These are phyloP conservation scores for Camellia sinensis DNA, from an alignment of 148 eudicot species.

Conservation along the genomic window DNA sequence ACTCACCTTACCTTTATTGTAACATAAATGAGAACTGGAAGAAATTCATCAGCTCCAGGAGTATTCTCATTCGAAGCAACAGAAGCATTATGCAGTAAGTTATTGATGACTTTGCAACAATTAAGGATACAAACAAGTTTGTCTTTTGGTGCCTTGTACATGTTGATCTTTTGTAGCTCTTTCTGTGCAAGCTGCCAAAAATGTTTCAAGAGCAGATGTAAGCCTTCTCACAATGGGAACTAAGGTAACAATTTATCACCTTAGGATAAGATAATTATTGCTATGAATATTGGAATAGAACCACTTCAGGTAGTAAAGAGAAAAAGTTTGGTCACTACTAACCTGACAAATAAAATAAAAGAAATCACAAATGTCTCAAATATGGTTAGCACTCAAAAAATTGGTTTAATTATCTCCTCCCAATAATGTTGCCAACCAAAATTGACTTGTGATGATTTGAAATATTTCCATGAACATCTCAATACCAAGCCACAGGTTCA, in stretches of 20 bases:
- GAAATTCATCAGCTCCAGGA: slow-evolving; percentile 97
- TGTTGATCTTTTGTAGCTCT: slow-evolving; percentile 91
- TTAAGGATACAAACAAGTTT: slow-evolving; percentile 88
- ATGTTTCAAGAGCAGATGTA: neutral
- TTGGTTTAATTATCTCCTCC: neutral
- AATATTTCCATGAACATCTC: neutral
- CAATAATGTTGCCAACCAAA: neutral
- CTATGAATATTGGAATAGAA: neutral
- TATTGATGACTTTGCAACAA: slow-evolving; percentile 92
- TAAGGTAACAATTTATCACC: slow-evolving; percentile 5
- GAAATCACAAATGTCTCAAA: neutral
- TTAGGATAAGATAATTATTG: neutral
- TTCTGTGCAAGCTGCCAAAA: slow-evolving; percentile 81
- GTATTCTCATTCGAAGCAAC: slow-evolving; percentile 65
- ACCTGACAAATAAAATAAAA: neutral
- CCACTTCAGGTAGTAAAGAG: neutral
- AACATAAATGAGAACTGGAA: slow-evolving; percentile 90
- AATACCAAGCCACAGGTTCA: no score
- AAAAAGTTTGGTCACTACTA: neutral
- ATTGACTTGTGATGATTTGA: neutral
- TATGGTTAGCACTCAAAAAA: neutral
- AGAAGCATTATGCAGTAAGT: slow-evolving; percentile 83
- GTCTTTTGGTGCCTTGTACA: slow-evolving; percentile 96
- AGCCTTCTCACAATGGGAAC: slow-evolving; percentile 1
- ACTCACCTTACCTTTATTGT: slow-evolving; percentile 68